phyloP scores from a whole-genome alignment of 192 early-diverging fungal genomes.

The Spizellomyces sp. region DNA sequence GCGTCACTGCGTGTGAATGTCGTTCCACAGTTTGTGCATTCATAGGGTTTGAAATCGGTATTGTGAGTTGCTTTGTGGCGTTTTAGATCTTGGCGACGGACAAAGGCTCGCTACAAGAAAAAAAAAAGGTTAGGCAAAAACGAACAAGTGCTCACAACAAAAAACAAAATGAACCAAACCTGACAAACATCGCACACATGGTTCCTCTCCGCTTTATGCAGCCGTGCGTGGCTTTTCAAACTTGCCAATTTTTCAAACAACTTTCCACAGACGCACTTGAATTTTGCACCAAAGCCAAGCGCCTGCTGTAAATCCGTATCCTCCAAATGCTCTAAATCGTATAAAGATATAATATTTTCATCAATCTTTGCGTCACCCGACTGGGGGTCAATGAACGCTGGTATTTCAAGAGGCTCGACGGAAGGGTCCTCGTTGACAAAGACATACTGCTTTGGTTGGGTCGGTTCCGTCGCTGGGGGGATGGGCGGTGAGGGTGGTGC shows the following conservation, averaged over 20 bases:
- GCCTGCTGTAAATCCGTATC: conserved; percentile 1
- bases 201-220: conserved; percentile 27
- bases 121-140: neutral
- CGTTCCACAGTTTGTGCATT: conserved; percentile 40
- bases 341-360: conserved; percentile 1
- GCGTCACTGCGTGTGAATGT: conserved; percentile 44
- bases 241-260: conserved; percentile 29
- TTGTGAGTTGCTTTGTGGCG: conserved; percentile 37
- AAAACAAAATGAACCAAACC: neutral
- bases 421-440: conserved; percentile 32
- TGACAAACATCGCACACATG: conserved; percentile 30
- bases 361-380: conserved; percentile 13
- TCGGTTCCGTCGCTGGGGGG: neutral
- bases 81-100: conserved; percentile 40
- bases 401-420: conserved; percentile 17
- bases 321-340: conserved; percentile 8
- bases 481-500: neutral
- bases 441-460: conserved; percentile 12
- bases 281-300: neutral
- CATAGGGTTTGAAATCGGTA: conserved; percentile 16
- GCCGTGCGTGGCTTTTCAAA: conserved; percentile 30
- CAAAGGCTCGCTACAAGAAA: conserved; percentile 24
- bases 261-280: conserved; percentile 39
- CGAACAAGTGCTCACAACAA: neutral
- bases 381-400: conserved; percentile 19